Evolutionary conservation across 805 yeast genomes (phyloP), one percentile per base, ranked within the genome.

Genomic region (Yamadazyma sp.): DNA sequence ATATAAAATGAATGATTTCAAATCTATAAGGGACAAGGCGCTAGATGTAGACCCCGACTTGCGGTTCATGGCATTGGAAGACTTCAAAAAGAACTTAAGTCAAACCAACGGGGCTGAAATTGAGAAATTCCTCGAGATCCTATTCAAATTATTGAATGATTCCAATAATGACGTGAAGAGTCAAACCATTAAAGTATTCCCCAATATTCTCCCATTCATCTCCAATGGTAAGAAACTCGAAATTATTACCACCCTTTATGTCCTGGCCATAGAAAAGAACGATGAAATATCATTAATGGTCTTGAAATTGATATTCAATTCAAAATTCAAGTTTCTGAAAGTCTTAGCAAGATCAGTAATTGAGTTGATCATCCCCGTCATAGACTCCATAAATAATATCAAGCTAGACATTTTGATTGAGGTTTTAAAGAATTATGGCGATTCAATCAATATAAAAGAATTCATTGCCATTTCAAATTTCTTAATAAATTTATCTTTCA

Each of bases 1-100:
- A 31, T 29, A 55, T 55, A 58, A 49, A 20, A 62, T 35, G 39
- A 35, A 26, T 19, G 35, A 56, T 36, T 42, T 61, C 35, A 49
- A 50, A 24, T 36, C 50, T 10, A 48, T 67, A 32, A 59, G 52
- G 37, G 73, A 70, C 25, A 68, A 69, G 44, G 75, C 80, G 10
- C 64, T 64, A 27, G 85, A 80, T 45, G 80, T 80, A 3, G 95
- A 86, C 48, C 83, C 93, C 3, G 95, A 86, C 52, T 62, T 83
- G 45, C 65, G 95, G 53, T 86, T 79, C 60, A 86, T 86, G 95
- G 94, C 89, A 2, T 62, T 86, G 36, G 82, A 75, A 47, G 95
- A 86, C 50, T 68, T 85, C 48, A 76, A 73, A 47, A 73, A 73
- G 50, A 50, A 60, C 30, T 49, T 74, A 15, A 41, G 42, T 39